These are phyloP conservation scores for Manihot esculenta DNA, from an alignment of 441 rosid genomes.

Conservation along the genomic window DNA sequence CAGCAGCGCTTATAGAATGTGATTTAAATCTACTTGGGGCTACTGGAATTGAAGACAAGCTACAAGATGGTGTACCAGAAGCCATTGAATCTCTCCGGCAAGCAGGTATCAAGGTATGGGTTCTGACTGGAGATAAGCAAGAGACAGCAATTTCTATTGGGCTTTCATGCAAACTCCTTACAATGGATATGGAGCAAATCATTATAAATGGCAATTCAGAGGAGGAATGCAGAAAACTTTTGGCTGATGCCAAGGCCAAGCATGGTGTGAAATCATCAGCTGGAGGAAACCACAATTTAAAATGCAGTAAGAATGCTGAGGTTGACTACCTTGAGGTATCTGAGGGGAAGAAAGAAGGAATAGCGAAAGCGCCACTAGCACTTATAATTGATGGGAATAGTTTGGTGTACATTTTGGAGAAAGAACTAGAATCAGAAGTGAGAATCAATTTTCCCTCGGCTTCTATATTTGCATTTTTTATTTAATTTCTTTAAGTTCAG, in stretches of 20 bases:
- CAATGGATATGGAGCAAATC: slow-evolving; percentile 62
- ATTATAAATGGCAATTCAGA: slow-evolving; percentile 71
- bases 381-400: slow-evolving; percentile 82
- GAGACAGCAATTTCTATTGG: slow-evolving; percentile 84
- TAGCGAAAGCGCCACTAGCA: slow-evolving; percentile 40
- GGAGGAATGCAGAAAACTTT: slow-evolving; percentile 56
- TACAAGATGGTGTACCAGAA: slow-evolving; percentile 83
- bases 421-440: slow-evolving; percentile 68
- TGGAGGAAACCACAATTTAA: slow-evolving; percentile 23
- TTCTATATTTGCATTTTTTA: neutral
- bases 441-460: slow-evolving; percentile 11
- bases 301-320: slow-evolving; percentile 27
- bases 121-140: slow-evolving; percentile 86
- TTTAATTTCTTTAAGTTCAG: neutral
- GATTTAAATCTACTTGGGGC: slow-evolving; percentile 65
- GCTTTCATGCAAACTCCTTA: slow-evolving; percentile 69
- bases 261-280: slow-evolving; percentile 43
- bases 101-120: slow-evolving; percentile 85
- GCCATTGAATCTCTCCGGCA: slow-evolving; percentile 76
- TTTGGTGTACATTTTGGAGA: slow-evolving; percentile 79
- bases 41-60: slow-evolving; percentile 70
- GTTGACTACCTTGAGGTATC: slow-evolving; percentile 34
- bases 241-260: slow-evolving; percentile 57
- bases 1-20: slow-evolving; percentile 64
- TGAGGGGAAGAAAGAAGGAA: slow-evolving; percentile 36